These are phyloP conservation scores for Lanmaoa pseudosensibilis DNA, from an alignment of 768 basidiomycete genomes.

Conservation along the genomic window DNA sequence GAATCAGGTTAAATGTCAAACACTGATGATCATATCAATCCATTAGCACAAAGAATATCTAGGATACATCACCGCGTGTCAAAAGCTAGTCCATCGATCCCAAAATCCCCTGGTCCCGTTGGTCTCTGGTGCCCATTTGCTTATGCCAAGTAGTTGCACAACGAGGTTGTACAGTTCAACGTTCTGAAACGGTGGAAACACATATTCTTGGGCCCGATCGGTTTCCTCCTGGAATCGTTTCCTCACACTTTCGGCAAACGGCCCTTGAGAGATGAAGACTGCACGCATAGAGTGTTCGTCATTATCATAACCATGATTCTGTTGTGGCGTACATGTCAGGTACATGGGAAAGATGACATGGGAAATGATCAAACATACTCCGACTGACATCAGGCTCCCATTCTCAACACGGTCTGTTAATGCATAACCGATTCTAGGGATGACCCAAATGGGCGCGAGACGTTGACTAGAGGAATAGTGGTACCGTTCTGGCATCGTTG, in stretches of 20 bases:
- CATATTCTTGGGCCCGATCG: conserved; percentile 42
- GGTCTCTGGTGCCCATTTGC: conserved; percentile 50
- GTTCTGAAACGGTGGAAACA: conserved; percentile 78
- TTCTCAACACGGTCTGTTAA: conserved; percentile 65
- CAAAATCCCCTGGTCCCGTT: conserved; percentile 83
- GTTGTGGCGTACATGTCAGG: conserved; percentile 4
- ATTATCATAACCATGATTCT: conserved; percentile 92
- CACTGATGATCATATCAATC: background rate
- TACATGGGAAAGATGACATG: background rate
- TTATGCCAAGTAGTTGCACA: conserved; percentile 67
- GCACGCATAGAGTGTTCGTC: conserved; percentile 74
- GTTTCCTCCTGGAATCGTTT: background rate
- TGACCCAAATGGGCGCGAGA: conserved; percentile 80
- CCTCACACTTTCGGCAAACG: conserved; percentile 51
- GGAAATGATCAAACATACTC: conserved; percentile 42
- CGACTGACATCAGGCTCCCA: conserved; percentile 59
- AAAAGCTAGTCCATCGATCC: conserved; percentile 50
- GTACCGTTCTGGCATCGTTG: conserved; percentile 70
- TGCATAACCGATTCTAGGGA: conserved; percentile 78
- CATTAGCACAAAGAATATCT: background rate
- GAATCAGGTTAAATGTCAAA: background rate
- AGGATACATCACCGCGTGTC: background rate
- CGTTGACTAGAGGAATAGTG: conserved; percentile 70
- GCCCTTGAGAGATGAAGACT: conserved; percentile 86
- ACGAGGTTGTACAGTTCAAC: conserved; percentile 83